A percentile compares a stretch with the other conserved stretches of the same genome.
phyloP scores from a whole-genome alignment of 306 rosid species.

The Quillaja saponaria region DNA sequence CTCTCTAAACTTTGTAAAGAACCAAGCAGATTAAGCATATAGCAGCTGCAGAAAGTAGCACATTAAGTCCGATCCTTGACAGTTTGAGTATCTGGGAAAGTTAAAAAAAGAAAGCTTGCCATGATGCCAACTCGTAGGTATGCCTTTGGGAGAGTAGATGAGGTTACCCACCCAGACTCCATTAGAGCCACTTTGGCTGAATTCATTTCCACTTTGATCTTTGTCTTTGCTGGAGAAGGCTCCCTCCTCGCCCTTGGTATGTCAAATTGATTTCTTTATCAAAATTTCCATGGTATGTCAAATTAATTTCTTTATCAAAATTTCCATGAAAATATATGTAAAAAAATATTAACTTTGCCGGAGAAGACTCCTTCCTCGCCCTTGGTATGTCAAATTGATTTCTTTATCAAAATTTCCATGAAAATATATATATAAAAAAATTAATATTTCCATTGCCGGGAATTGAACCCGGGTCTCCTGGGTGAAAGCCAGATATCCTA shows the following conservation, averaged over 20 bases:
- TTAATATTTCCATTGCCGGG: no score
- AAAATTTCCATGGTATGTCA: no score
- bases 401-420: no score
- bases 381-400: constrained; percentile 42
- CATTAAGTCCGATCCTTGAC: background rate
- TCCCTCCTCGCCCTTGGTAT: constrained; percentile 79
- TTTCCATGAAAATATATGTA: no score
- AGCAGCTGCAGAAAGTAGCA: background rate
- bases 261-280: background rate
- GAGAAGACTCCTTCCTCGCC: constrained; percentile 93
- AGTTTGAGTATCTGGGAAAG: background rate
- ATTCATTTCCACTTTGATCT: constrained; percentile 76
- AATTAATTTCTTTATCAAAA: no score
- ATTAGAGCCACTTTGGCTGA: constrained; percentile 86
- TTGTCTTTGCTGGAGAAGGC: constrained; percentile 97
- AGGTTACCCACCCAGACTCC: constrained; percentile 92
- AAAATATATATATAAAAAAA: no score
- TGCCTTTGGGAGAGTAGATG: constrained; percentile 78
- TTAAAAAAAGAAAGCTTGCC: constrained; percentile 7
- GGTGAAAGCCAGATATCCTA: no score
- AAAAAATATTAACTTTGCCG: no score
- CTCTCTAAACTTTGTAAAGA: background rate
- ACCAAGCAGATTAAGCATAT: background rate
- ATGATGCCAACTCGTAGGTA: constrained; percentile 73
- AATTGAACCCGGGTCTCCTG: no score